Evolutionary conservation across 139 green algal species (phyloP).

Genomic region (Protoeuglena noctilucae): DNA sequence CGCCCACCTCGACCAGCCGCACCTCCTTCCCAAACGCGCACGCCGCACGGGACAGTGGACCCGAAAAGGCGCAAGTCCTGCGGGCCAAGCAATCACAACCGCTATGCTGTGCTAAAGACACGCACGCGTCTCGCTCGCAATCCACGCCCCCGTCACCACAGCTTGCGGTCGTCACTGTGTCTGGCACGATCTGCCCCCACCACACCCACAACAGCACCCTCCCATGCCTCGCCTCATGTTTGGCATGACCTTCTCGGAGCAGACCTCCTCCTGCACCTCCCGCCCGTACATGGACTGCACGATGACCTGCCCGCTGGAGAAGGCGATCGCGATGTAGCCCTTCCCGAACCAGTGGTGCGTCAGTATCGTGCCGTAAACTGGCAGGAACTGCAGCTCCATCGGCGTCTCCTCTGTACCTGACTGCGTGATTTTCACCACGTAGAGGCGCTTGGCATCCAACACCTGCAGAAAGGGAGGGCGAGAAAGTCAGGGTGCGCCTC

Average conservation of each 20-base stretch:
- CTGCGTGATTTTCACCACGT: conserved; percentile 36
- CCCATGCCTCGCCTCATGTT: conserved; percentile 1
- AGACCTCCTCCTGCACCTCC: conserved; percentile 44
- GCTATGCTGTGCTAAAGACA: background rate
- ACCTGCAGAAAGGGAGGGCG: conserved; percentile 26
- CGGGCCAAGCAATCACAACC: background rate
- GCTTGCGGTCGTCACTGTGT: background rate
- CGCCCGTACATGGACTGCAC: conserved; percentile 17
- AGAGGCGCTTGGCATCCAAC: conserved; percentile 34
- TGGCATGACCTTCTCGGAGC: conserved; percentile 9
- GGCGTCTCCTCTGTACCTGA: conserved; percentile 19
- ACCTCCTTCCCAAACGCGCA: conserved; percentile 33
- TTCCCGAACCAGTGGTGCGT: conserved; percentile 54
- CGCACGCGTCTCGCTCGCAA: background rate
- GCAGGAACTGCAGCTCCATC: conserved; percentile 48
- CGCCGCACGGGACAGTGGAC: conserved; percentile 5
- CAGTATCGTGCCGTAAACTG: conserved; percentile 44
- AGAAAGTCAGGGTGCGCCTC: background rate
- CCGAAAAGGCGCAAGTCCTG: background rate
- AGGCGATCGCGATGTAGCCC: conserved; percentile 49
- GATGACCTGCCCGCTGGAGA: conserved; percentile 24
- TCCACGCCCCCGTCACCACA: conserved; percentile 1
- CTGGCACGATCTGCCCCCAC: background rate
- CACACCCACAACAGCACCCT: background rate
- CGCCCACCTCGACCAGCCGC: conserved; percentile 24